Conservation (phyloP, 345 rosid species). For the Eucalyptus cloeziana region DNA sequence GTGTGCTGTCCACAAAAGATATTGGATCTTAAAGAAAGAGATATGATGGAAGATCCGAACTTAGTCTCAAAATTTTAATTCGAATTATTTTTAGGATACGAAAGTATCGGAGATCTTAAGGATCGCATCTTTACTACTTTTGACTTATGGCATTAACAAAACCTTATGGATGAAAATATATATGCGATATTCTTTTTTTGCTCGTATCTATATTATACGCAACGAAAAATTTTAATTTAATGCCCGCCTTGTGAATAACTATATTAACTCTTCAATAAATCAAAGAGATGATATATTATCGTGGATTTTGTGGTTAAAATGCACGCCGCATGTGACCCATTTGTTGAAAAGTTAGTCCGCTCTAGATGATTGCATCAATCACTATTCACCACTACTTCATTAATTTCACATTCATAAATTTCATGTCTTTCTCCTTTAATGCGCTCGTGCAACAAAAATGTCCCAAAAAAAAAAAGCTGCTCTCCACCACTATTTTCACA, state of each 20-base stretch:
- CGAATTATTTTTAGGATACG: background rate
- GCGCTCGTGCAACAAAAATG: background rate
- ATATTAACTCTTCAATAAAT: background rate
- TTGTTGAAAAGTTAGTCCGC: rapidly evolving
- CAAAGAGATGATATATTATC: background rate
- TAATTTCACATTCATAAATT: background rate
- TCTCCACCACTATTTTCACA: background rate
- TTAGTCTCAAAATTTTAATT: background rate
- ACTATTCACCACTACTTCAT: background rate
- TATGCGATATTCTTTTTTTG: background rate
- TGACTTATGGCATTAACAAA: background rate
- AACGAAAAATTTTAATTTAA: background rate
- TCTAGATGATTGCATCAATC: rapidly evolving
- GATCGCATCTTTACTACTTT: background rate
- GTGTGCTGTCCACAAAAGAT: background rate
- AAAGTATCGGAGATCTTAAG: background rate
- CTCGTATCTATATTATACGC: background rate
- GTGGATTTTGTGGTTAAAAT: background rate
- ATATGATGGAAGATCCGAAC: background rate
- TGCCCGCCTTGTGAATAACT: background rate
- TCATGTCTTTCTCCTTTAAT: background rate
- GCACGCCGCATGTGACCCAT: background rate
- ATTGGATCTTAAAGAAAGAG: background rate
- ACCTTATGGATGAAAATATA: background rate
- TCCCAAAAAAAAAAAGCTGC: rapidly evolving